phyloP scores from a whole-genome alignment of 306 rosid genomes.

The Abrus precatorius region DNA sequence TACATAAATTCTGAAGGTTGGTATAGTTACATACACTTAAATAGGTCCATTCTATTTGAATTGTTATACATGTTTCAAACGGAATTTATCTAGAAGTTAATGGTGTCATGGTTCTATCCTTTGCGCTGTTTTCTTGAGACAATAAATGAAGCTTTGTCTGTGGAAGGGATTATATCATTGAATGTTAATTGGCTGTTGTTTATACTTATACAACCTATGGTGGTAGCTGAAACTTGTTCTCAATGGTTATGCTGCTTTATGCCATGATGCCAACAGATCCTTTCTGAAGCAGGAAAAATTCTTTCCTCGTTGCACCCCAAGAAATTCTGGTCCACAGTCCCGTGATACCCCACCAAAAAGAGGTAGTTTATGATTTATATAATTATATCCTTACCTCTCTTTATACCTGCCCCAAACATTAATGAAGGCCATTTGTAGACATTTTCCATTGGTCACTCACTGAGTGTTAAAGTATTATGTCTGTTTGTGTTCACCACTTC shows the following conservation, averaged over 20 bases:
- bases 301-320: conserved; percentile 78
- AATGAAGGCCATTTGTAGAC: conserved; percentile 19
- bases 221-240: conserved; percentile 33
- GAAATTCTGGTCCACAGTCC: conserved; percentile 88
- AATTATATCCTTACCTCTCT: conserved; percentile 12
- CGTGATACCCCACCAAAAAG: conserved; percentile 96
- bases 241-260: conserved; percentile 35
- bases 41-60: background rate
- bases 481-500: conserved; percentile 44
- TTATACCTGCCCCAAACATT: conserved; percentile 25
- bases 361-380: conserved; percentile 60
- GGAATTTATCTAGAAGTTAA: background rate
- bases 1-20: conserved; percentile 3
- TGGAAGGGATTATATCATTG: conserved; percentile 14
- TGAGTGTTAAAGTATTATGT: conserved; percentile 34
- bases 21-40: background rate
- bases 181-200: conserved; percentile 39
- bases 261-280: conserved; percentile 62
- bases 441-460: conserved; percentile 35
- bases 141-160: conserved; percentile 31
- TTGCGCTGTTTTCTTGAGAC: conserved; percentile 28
- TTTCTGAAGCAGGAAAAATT: conserved; percentile 69
- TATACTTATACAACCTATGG: conserved; percentile 28
- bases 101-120: conserved; percentile 23
- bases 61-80: conserved; percentile 5